Conservation (phyloP, 2,329 filamentous ascomycete genomes). For the Neopestalotiopsis sp. region DNA sequence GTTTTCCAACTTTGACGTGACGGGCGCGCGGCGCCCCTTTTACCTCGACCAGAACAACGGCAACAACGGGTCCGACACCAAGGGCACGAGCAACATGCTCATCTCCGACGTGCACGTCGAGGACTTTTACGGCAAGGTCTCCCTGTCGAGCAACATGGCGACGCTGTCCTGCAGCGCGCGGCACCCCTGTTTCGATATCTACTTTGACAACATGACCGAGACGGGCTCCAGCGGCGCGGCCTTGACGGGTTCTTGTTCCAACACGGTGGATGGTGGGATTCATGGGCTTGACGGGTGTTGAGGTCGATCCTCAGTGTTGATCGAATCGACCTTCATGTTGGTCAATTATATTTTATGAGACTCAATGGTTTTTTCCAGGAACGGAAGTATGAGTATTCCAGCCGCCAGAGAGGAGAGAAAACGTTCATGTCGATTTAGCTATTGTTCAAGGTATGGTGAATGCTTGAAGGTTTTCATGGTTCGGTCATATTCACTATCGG, state of each 20-base stretch:
- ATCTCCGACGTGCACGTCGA: constrained; percentile 53
- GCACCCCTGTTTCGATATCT: constrained; percentile 52
- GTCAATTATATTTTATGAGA: too few species aligned
- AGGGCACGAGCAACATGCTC: constrained; percentile 55
- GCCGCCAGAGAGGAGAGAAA: too few species aligned
- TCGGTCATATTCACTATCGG: too few species aligned
- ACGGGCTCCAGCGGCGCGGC: background rate
- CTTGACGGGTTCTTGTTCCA: background rate
- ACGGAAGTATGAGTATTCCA: too few species aligned
- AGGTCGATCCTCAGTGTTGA: background rate
- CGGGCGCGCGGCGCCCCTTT: constrained; percentile 48
- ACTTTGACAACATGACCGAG: constrained; percentile 41
- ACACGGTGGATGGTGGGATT: background rate
- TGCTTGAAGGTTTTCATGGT: too few species aligned
- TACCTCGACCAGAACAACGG: constrained; percentile 53
- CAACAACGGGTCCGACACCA: constrained; percentile 49
- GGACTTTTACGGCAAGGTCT: constrained; percentile 55
- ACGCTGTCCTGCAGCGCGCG: constrained; percentile 51
- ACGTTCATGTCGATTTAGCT: too few species aligned
- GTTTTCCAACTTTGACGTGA: constrained; percentile 55
- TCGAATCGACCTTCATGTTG: too few species aligned
- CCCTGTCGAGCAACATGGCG: constrained; percentile 40
- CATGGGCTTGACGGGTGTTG: constrained; percentile 1
- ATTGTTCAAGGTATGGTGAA: too few species aligned
- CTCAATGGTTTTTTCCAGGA: too few species aligned